A percentile compares a stretch with the other conserved stretches of the same genome.
Conservation (phyloP, 1,139 yeast species). For the Saccharomyces hybrid region DNA sequence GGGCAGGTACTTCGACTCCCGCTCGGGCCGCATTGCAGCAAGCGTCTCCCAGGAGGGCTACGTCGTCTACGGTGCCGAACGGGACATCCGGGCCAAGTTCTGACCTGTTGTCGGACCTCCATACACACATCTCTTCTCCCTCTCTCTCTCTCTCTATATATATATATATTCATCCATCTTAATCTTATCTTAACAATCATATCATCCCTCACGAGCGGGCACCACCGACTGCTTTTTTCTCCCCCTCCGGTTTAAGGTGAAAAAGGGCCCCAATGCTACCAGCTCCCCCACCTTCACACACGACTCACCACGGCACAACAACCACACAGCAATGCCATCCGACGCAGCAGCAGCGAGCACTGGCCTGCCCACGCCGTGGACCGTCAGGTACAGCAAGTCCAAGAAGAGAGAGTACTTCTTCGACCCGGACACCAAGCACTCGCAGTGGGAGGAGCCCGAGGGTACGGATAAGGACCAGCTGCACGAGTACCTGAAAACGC, state of each 20-base stretch:
- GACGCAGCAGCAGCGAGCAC: constrained; percentile 26
- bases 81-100: constrained; percentile 15
- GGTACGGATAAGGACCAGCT: constrained; percentile 66
- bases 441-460: constrained; percentile 87
- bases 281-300: background rate
- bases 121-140: too few species aligned
- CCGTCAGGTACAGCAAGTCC: constrained; percentile 67
- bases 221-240: background rate
- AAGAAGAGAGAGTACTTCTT: constrained; percentile 79
- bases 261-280: background rate
- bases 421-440: constrained; percentile 60
- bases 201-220: background rate
- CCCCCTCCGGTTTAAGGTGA: background rate
- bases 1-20: constrained; percentile 48
- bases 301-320: background rate
- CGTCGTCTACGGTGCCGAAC: constrained; percentile 27
- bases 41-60: constrained; percentile 64
- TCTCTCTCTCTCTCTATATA: too few species aligned
- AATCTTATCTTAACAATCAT: background rate
- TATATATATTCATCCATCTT: background rate
- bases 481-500: constrained; percentile 44
- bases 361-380: constrained; percentile 87
- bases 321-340: background rate
- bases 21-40: constrained; percentile 50
- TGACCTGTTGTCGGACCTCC: background rate